Base-by-base conservation (phyloP, 129 eudicot species). In the Escallonia herrerae region DNA sequence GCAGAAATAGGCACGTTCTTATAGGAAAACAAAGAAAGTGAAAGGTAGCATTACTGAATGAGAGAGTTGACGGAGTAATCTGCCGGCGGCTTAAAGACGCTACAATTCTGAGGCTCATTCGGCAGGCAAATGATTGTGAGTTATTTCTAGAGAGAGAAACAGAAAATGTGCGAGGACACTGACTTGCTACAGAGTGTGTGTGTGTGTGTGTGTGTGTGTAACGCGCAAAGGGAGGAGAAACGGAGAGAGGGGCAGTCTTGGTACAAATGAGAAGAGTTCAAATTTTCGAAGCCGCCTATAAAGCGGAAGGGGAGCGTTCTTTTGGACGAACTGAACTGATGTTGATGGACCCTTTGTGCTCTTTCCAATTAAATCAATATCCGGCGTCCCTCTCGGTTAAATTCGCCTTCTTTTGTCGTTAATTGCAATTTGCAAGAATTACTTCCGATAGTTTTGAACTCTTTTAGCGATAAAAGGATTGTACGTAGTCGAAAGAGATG, bases 251-350 rank as follows among this genome's bases (percentile, higher is more conserved):
- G 84, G 79, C 75, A 76, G 11, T 70, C 58, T 75, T 22, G 59
- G 83, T 68, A 44, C 67, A 50, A 69, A 33, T 6, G 40, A n/a
- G 7, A 57, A 72, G 6, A 41, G 62, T 78, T 81, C 60, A 77
- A 83, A 81, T 51, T 68, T 64, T 71, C 55, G 58, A 80, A 62
- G 75, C 80, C 86, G 90, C 91, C 84, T 80, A 71, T 79, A 72
- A 60, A 81, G 82, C 69, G 84, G 82, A 62, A 22, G 57, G 52
- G 53, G 79, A 76, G 79, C 81, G 78, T 62, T 53, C 4, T 44
- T 69, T 55, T 22, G 33, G 33, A 1, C 33, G 33, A 22, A 22
- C n/a, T n/a, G n/a, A n/a, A n/a, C 33, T 22, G 33, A 22, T 22
- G 33, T 22, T 22, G 33, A 22, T 22, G 33, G 33, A 22, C 33